Base-by-base conservation (phyloP, 495 filamentous ascomycete genomes). In the Podospora fimiseda region DNA sequence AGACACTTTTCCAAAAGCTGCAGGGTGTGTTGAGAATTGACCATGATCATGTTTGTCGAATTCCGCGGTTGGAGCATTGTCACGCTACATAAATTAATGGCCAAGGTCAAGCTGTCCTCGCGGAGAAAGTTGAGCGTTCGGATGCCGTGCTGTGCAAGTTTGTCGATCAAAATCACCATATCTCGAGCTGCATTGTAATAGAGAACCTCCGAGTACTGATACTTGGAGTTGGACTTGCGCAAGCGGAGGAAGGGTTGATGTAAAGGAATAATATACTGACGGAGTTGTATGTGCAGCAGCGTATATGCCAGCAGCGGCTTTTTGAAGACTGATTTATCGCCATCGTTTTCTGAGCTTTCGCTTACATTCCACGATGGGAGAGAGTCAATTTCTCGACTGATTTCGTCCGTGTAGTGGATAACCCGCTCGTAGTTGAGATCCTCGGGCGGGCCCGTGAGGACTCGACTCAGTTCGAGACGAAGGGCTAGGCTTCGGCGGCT, bases 11-110 rank as follows among this genome's bases (percentile, higher is more conserved):
- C 69, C 39, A 75, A 60, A 33, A 73, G 66, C 45, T 71, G 62
- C 39, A 74, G 54, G 3, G 67, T 74, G 56, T 72, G 64, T 52
- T 70, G 65, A n/a, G 64, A 66, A 50, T 71, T 72, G 55, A 68
- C 67, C 64, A 72, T 69, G 51, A 70, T 67, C 59, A 72, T 67
- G 61, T 68, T 74, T 33, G 65, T 71, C 13, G 64, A 66, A 5
- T 60, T 68, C 59, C 67, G 63, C n/a, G 74, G 74, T 52, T 78
- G 74, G 18, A 75, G 71, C 57, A 78, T 66, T 13, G 74, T 71
- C 43, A 78, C 67, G 50, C 70, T 71, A 63, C 68, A 71, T 27
- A 75, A 65, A 50, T 70, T 73, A 57, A 75, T 71, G 38, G 71
- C 65, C 19, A 71, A 59, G 0, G 71, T 66, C 16, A 75, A 51